Percentiles rank a stretch among this genome's conserved stretches.
These are phyloP conservation scores for Penicillium goetzii DNA, from an alignment of 495 filamentous ascomycete species.

Conservation along the genomic window DNA sequence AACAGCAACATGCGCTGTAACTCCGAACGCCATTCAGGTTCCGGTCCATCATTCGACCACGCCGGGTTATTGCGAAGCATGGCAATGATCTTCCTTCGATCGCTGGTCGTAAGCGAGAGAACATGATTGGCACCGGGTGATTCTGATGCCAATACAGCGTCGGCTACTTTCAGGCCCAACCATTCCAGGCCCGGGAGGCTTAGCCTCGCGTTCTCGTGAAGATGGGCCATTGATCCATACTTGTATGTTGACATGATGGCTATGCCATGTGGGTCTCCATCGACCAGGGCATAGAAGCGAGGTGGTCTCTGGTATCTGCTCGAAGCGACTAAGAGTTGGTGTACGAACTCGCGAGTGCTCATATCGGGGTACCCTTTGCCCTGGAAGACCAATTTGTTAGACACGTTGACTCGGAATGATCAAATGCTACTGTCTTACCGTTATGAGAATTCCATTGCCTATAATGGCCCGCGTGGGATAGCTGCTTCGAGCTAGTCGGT, in stretches of 20 bases:
- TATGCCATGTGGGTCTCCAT: constrained; percentile 87
- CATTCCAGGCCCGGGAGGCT: constrained; percentile 64
- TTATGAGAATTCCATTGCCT: constrained; percentile 69
- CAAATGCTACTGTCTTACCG: constrained; percentile 47
- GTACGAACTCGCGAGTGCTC: constrained; percentile 69
- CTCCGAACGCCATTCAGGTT: constrained; percentile 62
- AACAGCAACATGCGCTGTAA: constrained; percentile 87
- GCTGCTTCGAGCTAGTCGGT: constrained; percentile 59
- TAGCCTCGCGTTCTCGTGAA: constrained; percentile 67
- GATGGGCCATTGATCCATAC: constrained; percentile 72
- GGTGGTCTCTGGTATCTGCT: constrained; percentile 32
- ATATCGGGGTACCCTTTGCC: constrained; percentile 94
- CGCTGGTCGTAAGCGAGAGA: constrained; percentile 60
- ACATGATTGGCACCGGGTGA: constrained; percentile 41
- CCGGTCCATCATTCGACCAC: constrained; percentile 50
- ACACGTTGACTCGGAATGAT: too few relatives aligned
- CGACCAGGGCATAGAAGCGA: constrained; percentile 69
- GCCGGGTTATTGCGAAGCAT: constrained; percentile 63
- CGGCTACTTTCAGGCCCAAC: constrained; percentile 71
- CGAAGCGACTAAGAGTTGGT: constrained; percentile 32
- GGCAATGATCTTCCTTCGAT: constrained; percentile 66
- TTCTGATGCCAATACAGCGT: constrained; percentile 49
- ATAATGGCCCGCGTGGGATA: constrained; percentile 55
- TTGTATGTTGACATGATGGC: constrained; percentile 87
- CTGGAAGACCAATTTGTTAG: constrained; percentile 29